Evolutionary conservation across 352 stramenopile species (phyloP).

Genomic region (Pythium diclinum): DNA sequence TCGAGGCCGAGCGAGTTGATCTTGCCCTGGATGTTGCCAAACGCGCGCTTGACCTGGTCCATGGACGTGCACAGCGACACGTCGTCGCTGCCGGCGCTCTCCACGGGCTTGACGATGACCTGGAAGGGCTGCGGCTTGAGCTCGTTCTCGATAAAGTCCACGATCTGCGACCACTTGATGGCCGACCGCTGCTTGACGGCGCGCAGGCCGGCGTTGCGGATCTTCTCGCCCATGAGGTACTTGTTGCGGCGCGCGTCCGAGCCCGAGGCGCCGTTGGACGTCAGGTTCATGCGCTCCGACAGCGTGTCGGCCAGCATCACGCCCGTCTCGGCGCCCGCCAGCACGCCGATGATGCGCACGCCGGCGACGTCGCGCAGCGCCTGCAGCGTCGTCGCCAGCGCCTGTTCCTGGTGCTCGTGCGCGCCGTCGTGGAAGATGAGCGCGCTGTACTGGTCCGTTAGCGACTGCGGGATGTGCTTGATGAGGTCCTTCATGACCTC

Average conservation of each 20-base stretch:
- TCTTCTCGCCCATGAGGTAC: constrained; percentile 86
- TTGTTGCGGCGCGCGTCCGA: constrained; percentile 74
- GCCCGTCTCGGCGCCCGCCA: constrained; percentile 91
- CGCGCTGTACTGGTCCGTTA: constrained; percentile 61
- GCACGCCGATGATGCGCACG: constrained; percentile 48
- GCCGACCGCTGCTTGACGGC: constrained; percentile 89
- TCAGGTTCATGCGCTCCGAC: constrained; percentile 85
- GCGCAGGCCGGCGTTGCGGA: constrained; percentile 74
- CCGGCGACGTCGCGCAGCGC: constrained; percentile 42
- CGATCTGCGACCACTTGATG: constrained; percentile 66
- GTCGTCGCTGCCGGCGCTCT: constrained; percentile 74
- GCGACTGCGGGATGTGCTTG: constrained; percentile 66
- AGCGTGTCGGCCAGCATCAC: constrained; percentile 88
- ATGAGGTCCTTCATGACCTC: constrained; percentile 81
- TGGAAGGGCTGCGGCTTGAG: constrained; percentile 69
- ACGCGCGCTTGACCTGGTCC: constrained; percentile 78
- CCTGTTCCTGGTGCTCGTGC: constrained; percentile 39
- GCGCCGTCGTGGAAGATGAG: constrained; percentile 65
- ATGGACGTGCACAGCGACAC: constrained; percentile 78
- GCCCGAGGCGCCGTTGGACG: constrained; percentile 73
- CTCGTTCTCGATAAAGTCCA: constrained; percentile 65
- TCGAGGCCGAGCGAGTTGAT: constrained; percentile 82
- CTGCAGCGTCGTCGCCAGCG: constrained; percentile 32
- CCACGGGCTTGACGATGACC: constrained; percentile 90
- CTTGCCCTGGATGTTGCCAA: constrained; percentile 78